Conservation (phyloP, 306 rosid species). For the Oemleria cerasiformis region DNA sequence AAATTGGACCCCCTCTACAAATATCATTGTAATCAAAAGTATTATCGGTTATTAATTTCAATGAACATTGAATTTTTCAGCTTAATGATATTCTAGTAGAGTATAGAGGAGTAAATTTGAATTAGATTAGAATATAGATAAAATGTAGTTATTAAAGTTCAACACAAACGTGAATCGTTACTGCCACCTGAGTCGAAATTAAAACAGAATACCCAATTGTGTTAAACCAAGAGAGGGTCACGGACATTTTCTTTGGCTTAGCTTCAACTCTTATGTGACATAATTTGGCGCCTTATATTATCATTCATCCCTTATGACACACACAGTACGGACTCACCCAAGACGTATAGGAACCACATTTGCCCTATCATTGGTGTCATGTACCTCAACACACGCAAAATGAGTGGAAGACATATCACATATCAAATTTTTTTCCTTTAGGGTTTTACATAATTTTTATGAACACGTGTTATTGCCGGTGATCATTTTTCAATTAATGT, state of each 20-base stretch:
- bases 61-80: no score
- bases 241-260: background rate
- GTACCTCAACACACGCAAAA: background rate
- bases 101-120: no score
- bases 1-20: no score
- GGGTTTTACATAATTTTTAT: background rate
- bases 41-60: no score
- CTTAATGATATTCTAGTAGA: no score
- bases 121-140: no score
- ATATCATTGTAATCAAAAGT: no score
- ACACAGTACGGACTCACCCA: background rate
- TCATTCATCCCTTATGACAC: background rate
- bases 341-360: background rate
- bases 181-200: no score
- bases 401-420: background rate
- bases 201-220: background rate
- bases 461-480: no score
- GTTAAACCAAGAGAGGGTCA: background rate
- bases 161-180: no score
- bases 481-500: no score
- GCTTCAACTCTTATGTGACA: background rate
- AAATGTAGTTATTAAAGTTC: no score
- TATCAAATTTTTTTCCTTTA: background rate
- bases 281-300: background rate
- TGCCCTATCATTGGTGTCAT: background rate